Conservation (phyloP, 2,329 filamentous ascomycete genomes). For the Cladosporium sp. region DNA sequence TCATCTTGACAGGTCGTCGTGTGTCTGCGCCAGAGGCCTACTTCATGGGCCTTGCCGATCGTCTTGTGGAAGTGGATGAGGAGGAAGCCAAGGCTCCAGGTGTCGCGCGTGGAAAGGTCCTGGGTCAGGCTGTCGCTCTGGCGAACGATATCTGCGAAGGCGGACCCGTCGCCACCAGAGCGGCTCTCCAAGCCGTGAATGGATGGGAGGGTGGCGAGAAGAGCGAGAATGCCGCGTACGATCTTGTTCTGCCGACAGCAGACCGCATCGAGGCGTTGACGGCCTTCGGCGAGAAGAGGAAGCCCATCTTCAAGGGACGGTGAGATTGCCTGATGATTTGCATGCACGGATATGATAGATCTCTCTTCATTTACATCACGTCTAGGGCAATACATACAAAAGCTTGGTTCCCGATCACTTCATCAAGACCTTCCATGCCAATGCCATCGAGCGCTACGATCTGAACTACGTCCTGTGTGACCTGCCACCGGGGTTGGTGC, state of each 20-base stretch:
- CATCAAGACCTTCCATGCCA: no score
- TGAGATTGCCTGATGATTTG: slow-evolving; percentile 22
- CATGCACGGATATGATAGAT: background rate
- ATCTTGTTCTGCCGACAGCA: slow-evolving; percentile 72
- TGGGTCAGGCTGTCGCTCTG: slow-evolving; percentile 70
- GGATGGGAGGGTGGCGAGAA: slow-evolving; percentile 60
- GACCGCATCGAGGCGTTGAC: slow-evolving; percentile 82
- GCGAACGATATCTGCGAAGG: slow-evolving; percentile 85
- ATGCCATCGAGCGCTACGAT: no score
- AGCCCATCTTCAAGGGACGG: slow-evolving; percentile 58
- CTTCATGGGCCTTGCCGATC: slow-evolving; percentile 81
- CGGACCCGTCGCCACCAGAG: slow-evolving; percentile 74
- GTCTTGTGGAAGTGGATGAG: slow-evolving; percentile 73
- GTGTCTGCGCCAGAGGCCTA: slow-evolving; percentile 81
- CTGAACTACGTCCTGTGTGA: no score
- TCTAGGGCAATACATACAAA: no score
- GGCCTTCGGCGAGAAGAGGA: slow-evolving; percentile 75
- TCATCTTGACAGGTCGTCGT: slow-evolving; percentile 84
- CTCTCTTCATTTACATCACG: background rate
- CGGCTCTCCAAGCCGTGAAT: slow-evolving; percentile 71
- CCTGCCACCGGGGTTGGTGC: no score
- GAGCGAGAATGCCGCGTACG: slow-evolving; percentile 83
- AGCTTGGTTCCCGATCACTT: no score
- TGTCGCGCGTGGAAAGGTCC: slow-evolving; percentile 58
- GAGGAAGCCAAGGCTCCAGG: slow-evolving; percentile 47